Evolutionary conservation across 1,139 yeast genomes (phyloP).

Genomic region (Nakaseomyces glabratus): DNA sequence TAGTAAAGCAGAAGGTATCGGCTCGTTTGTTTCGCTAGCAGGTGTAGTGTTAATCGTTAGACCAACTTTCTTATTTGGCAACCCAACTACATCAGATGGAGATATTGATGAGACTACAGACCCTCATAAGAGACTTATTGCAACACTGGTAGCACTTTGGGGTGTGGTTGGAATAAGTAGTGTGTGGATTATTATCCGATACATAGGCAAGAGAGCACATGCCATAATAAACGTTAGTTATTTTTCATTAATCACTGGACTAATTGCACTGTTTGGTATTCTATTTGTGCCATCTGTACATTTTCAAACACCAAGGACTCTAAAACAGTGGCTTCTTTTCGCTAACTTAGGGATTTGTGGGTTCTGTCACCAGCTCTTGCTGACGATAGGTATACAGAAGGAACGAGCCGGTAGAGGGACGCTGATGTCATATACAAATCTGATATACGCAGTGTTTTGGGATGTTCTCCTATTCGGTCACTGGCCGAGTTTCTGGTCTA

Average conservation of each 20-base stretch:
- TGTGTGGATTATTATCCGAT: constrained; percentile 64
- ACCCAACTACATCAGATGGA: constrained; percentile 17
- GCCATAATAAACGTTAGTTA: constrained; percentile 72
- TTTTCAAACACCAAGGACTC: constrained; percentile 51
- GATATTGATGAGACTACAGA: constrained; percentile 27
- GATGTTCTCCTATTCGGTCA: constrained; percentile 67
- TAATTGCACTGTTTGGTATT: constrained; percentile 50
- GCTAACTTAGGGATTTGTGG: constrained; percentile 63
- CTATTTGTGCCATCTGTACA: constrained; percentile 47
- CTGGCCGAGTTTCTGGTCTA: constrained; percentile 59
- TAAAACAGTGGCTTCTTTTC: constrained; percentile 58
- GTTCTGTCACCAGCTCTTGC: constrained; percentile 66
- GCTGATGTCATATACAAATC: constrained; percentile 63
- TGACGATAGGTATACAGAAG: constrained; percentile 77
- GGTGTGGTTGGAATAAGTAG: constrained; percentile 66
- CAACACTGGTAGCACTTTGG: constrained; percentile 54
- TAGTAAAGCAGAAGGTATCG: constrained; percentile 54
- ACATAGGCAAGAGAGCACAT: constrained; percentile 70
- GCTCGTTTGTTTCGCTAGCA: constrained; percentile 56
- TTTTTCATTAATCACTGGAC: constrained; percentile 53
- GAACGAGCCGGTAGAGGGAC: constrained; percentile 75
- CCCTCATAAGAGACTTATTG: constrained; percentile 35
- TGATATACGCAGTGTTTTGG: constrained; percentile 73
- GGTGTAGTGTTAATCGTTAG: constrained; percentile 80
- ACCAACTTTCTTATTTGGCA: constrained; percentile 67